Evolutionary conservation across 2,329 filamentous ascomycete species (phyloP).

Genomic region (Pseudogymnoascus sp.): DNA sequence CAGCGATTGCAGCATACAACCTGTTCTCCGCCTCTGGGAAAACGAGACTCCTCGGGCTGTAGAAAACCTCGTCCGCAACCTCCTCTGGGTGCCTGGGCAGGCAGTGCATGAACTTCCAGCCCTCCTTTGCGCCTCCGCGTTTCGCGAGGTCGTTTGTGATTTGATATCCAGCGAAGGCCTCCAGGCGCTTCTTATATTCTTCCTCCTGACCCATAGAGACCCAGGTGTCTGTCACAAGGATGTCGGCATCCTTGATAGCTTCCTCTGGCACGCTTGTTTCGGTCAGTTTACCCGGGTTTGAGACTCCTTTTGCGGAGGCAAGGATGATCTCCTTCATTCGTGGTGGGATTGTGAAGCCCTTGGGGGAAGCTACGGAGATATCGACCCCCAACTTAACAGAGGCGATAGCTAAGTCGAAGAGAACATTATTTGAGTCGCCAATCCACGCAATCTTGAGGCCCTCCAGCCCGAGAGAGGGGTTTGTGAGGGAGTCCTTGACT

Average conservation of each 20-base stretch:
- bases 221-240: slow-evolving; percentile 96
- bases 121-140: slow-evolving; percentile 75
- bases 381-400: slow-evolving; percentile 83
- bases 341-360: slow-evolving; percentile 74
- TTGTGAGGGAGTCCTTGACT: slow-evolving; percentile 20
- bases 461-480: slow-evolving; percentile 56
- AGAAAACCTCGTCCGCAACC: slow-evolving; percentile 92
- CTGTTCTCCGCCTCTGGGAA: slow-evolving; percentile 94
- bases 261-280: slow-evolving; percentile 80
- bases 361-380: slow-evolving; percentile 79
- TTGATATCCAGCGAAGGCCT: slow-evolving; percentile 84
- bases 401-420: slow-evolving; percentile 86
- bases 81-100: slow-evolving; percentile 87
- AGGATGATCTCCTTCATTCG: slow-evolving; percentile 68
- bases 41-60: slow-evolving; percentile 75
- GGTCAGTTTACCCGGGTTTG: slow-evolving; percentile 57
- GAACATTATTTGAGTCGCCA: slow-evolving; percentile 93
- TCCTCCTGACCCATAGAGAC: slow-evolving; percentile 96
- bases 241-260: slow-evolving; percentile 74
- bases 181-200: slow-evolving; percentile 69
- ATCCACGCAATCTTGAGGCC: slow-evolving; percentile 93
- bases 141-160: slow-evolving; percentile 81
- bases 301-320: slow-evolving; percentile 51
- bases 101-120: slow-evolving; percentile 99
- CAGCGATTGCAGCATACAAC: slow-evolving; percentile 83